Base-by-base conservation (phyloP, 2,329 filamentous ascomycete genomes). In the Fusarium sublunatum region DNA sequence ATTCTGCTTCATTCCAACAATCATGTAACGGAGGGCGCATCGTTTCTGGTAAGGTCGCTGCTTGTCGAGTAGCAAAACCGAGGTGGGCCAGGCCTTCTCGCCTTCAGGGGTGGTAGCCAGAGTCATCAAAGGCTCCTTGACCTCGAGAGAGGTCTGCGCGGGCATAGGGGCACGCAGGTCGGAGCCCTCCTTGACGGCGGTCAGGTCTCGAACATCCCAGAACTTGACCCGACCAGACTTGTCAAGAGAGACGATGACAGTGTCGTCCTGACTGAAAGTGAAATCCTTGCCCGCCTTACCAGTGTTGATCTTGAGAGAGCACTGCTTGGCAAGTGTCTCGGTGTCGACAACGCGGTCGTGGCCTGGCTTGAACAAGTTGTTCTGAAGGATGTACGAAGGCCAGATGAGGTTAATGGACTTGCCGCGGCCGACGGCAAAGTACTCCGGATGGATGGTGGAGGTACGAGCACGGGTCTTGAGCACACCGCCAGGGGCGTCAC, bases 221-320 rank as follows among this genome's bases (percentile, higher is more conserved):
- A 99, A 97, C 78, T 96, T 95, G 79, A 98, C 89, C 61, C 92
- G 89, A 43, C 95, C 96, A 58, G 93, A 94, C 81, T 99, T 99
- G 77, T 99, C 96, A 48, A 99, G 86, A 44, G 94, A 97, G 42
- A 96, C 93, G 68, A 99, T 92, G 36, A 94, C 89, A 2, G 90
- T 91, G 76, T 99, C 95, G 75, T 99, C 95, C 75, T 96, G 93
- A 76, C 94, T 97, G 79, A 99, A 99, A 42, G 89, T 91, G 75
- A 99, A 99, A 76, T 99, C 95, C 77, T 99, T 99, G 64, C 93
- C 95, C 66, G 95, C 94, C 81, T 99, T 99, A 69, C 94, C 95
- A 61, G 93, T 98, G 69, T 94, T 92, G 77, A 99, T 97, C 78
- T 93, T 96, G 65, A 98, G 82, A 44, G 91, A 91, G 72, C 91